phyloP scores from a whole-genome alignment of 2,329 filamentous ascomycete species.

The Aspergillus texensis region DNA sequence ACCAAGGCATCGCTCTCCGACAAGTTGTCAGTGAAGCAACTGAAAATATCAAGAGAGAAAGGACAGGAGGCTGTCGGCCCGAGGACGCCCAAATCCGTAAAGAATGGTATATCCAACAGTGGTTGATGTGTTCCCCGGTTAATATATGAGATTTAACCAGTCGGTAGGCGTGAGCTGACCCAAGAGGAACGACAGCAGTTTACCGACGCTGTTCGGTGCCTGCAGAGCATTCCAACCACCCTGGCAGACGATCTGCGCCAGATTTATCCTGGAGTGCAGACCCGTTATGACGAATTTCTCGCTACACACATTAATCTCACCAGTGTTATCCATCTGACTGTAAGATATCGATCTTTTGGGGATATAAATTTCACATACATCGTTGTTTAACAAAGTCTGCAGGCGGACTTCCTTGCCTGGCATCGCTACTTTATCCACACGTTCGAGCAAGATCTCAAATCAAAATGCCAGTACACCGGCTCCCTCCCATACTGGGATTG shows the following conservation, averaged over 20 bases:
- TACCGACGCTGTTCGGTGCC: constrained; percentile 8
- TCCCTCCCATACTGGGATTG: constrained; percentile 13
- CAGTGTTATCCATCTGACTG: background rate
- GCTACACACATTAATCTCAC: background rate
- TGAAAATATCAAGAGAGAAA: background rate
- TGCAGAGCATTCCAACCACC: constrained; percentile 3
- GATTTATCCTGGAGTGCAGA: constrained; percentile 2
- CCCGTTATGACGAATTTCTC: constrained; percentile 8
- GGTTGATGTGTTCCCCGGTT: background rate
- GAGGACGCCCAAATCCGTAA: background rate
- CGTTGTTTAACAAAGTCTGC: background rate
- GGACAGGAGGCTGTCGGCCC: background rate
- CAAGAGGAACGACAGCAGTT: background rate
- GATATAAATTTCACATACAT: background rate
- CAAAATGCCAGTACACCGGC: constrained; percentile 10
- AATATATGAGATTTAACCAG: background rate
- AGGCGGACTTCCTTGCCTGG: constrained; percentile 12
- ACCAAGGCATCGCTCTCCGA: background rate
- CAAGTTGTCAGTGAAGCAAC: background rate
- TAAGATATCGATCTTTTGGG: background rate
- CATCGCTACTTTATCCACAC: constrained; percentile 11
- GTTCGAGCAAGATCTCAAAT: constrained; percentile 6
- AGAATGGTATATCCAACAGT: background rate
- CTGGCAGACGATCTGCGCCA: constrained; percentile 1
- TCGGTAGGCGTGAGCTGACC: background rate